Evolutionary conservation across 2,329 filamentous ascomycete genomes (phyloP).

Genomic region (Xylaria sp.): DNA sequence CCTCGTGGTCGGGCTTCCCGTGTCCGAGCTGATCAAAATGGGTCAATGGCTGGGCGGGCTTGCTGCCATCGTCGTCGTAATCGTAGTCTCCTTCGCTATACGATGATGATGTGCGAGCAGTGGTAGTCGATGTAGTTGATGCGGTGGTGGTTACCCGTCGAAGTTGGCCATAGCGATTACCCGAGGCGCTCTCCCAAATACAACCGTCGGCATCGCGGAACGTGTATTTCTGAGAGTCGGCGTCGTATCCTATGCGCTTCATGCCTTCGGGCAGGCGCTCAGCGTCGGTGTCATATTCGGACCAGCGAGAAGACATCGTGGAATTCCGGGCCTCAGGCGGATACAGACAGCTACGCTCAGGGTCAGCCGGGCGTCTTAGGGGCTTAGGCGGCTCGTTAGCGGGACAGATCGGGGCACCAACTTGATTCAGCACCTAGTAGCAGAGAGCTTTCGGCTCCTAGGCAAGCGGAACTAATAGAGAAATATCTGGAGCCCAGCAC

Average conservation of each 20-base stretch:
- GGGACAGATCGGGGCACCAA: not conserved
- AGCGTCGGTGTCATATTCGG: slow-evolving; percentile 47
- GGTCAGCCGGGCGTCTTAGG: slow-evolving; percentile 4
- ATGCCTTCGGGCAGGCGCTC: slow-evolving; percentile 56
- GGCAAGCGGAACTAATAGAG: not conserved
- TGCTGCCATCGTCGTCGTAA: not conserved
- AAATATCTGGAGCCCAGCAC: not conserved
- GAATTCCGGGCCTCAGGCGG: not conserved
- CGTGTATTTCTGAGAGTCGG: slow-evolving; percentile 54
- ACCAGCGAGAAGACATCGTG: slow-evolving; percentile 44
- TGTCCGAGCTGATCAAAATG: slow-evolving; percentile 16
- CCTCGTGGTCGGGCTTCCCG: slow-evolving; percentile 23
- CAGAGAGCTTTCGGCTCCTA: not conserved
- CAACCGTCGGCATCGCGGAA: slow-evolving; percentile 51
- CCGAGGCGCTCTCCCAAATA: slow-evolving; percentile 53
- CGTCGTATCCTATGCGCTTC: slow-evolving; percentile 56
- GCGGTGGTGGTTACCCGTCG: slow-evolving; percentile 34
- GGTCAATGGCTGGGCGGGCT: slow-evolving; percentile 32
- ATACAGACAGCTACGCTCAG: not conserved
- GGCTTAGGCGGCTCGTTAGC: not conserved
- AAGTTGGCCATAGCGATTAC: slow-evolving; percentile 53
- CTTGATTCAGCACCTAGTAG: not conserved
- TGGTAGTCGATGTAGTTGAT: not conserved
- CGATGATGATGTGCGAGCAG: too few species aligned
- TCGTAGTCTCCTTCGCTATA: slow-evolving; percentile 24